phyloP scores from a whole-genome alignment of 2,329 filamentous ascomycete genomes.

The Aspergillus fructus region DNA sequence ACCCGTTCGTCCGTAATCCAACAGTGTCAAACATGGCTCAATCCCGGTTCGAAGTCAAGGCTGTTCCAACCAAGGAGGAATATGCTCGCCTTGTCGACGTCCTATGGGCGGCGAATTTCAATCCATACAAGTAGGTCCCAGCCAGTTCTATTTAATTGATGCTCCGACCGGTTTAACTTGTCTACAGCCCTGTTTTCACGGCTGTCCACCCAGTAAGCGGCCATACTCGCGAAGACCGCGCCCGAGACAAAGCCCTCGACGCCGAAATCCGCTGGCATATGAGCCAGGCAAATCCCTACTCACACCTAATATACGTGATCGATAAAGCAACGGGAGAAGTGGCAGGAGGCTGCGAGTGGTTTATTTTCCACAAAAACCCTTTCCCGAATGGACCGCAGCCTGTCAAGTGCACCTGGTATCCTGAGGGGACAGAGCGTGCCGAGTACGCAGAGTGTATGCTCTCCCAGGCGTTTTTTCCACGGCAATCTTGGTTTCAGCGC shows the following conservation, averaged over 20 bases:
- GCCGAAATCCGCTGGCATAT: constrained; percentile 17
- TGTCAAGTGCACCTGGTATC: constrained; percentile 19
- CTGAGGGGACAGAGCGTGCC: constrained; percentile 17
- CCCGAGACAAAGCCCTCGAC: constrained; percentile 15
- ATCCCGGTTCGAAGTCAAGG: background rate
- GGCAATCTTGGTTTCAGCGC: constrained; percentile 16
- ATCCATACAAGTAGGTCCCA: background rate
- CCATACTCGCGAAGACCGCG: constrained; percentile 15
- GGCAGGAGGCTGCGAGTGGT: constrained; percentile 18
- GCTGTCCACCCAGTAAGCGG: constrained; percentile 17
- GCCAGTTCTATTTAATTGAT: no score
- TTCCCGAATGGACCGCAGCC: constrained; percentile 18
- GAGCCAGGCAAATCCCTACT: constrained; percentile 11
- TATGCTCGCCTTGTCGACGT: background rate
- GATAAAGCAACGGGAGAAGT: constrained; percentile 16
- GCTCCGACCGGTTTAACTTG: background rate
- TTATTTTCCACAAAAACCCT: constrained; percentile 18
- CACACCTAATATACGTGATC: constrained; percentile 16
- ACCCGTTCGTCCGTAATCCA: no score
- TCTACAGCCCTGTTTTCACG: constrained; percentile 16
- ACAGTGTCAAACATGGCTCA: no score
- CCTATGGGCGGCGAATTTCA: background rate
- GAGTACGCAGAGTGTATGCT: constrained; percentile 15
- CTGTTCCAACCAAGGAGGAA: background rate
- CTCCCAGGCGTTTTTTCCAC: constrained; percentile 13